Percentiles rank a stretch among this genome's conserved stretches.
Evolutionary conservation across 495 filamentous ascomycete genomes (phyloP).

Genomic region (Mytilinidion resinicola): DNA sequence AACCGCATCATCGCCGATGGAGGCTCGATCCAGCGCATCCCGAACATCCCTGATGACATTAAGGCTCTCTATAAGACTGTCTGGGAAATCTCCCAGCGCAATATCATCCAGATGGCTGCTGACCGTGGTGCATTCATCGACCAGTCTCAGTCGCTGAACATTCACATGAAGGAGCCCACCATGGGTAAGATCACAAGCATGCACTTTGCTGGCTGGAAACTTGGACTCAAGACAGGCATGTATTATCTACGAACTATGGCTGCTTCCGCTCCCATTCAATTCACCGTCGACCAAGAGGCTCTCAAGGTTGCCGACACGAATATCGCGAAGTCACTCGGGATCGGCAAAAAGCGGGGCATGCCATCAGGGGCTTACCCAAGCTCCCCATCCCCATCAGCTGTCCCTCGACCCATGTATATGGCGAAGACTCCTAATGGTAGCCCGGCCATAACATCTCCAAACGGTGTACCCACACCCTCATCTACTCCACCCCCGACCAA

Average conservation of each 20-base stretch:
- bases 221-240: slow-evolving; percentile 99
- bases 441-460: slow-evolving; percentile 32
- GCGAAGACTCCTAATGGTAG: slow-evolving; percentile 43
- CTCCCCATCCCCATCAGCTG: slow-evolving; percentile 44
- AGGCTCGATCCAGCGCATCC: slow-evolving; percentile 91
- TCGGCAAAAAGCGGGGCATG: slow-evolving; percentile 61
- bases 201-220: slow-evolving; percentile 99
- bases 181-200: slow-evolving; percentile 99
- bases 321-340: slow-evolving; percentile 54
- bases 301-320: slow-evolving; percentile 85
- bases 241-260: slow-evolving; percentile 99
- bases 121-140: slow-evolving; percentile 98
- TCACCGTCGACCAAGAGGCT: slow-evolving; percentile 96
- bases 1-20: slow-evolving; percentile 98
- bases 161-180: slow-evolving; percentile 96
- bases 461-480: slow-evolving; percentile 58
- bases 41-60: slow-evolving; percentile 91
- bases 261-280: slow-evolving; percentile 93
- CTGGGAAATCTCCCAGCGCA: slow-evolving; percentile 98
- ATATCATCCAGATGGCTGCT: slow-evolving; percentile 93
- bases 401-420: slow-evolving; percentile 59
- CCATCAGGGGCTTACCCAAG: slow-evolving; percentile 40
- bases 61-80: slow-evolving; percentile 99
- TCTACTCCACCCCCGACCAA: slow-evolving; percentile 49
- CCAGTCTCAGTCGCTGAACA: slow-evolving; percentile 97